Evolutionary conservation across 2,329 filamentous ascomycete genomes (phyloP).

Genomic region (Fusarium avenaceum): DNA sequence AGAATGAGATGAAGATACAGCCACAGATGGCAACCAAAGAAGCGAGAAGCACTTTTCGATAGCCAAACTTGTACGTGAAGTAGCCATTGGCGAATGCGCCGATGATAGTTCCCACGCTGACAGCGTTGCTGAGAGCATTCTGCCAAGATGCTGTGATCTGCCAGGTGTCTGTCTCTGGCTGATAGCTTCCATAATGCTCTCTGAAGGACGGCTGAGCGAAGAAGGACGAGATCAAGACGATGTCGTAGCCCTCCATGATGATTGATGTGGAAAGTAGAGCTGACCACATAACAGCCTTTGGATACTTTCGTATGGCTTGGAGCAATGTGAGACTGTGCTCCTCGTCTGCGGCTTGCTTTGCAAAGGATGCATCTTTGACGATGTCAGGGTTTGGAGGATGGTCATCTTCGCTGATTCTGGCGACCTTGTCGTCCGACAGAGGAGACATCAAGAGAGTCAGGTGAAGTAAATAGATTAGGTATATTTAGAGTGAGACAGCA

Average conservation of each 20-base stretch:
- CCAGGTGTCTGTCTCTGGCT: slow-evolving; percentile 14
- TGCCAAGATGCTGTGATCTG: slow-evolving; percentile 34
- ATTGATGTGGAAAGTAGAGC: slow-evolving; percentile 50
- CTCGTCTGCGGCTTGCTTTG: slow-evolving; percentile 35
- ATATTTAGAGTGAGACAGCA: no score
- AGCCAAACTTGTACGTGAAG: slow-evolving; percentile 40
- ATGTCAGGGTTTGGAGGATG: slow-evolving; percentile 7
- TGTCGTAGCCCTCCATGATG: slow-evolving; percentile 56
- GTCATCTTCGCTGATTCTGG: slow-evolving; percentile 36
- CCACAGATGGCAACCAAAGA: slow-evolving; percentile 33
- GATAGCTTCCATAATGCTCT: slow-evolving; percentile 42
- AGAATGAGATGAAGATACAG: slow-evolving; percentile 53
- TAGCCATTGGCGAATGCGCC: slow-evolving; percentile 46
- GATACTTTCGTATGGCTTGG: slow-evolving; percentile 33
- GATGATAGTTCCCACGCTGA: slow-evolving; percentile 34
- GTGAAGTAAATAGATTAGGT: not conserved
- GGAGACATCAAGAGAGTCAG: slow-evolving; percentile 7
- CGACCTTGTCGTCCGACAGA: slow-evolving; percentile 34
- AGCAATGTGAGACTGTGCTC: slow-evolving; percentile 32
- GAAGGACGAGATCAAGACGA: slow-evolving; percentile 50
- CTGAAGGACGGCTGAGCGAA: slow-evolving; percentile 52
- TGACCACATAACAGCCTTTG: slow-evolving; percentile 35
- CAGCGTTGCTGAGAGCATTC: slow-evolving; percentile 27
- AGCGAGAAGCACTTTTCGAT: slow-evolving; percentile 65
- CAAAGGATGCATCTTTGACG: slow-evolving; percentile 29